Conservation (phyloP, 345 rosid species). For the Eucalyptus erythrocorys region DNA sequence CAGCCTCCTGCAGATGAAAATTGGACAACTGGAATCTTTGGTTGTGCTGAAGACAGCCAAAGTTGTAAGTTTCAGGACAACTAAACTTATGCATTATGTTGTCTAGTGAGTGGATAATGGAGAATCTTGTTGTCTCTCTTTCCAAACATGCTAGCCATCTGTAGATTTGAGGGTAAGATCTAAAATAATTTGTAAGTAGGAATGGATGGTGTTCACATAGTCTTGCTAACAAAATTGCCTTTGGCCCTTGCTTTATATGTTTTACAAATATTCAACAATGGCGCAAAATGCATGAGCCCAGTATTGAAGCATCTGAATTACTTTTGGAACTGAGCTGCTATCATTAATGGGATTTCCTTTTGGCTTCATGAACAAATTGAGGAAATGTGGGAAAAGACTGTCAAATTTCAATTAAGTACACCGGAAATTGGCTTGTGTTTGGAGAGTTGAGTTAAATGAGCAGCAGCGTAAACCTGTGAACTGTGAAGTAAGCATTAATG, state of each 20-base stretch:
- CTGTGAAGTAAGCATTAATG: neutral
- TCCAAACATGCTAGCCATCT: neutral
- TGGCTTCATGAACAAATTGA: neutral
- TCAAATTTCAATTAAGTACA: neutral
- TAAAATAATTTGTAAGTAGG: neutral
- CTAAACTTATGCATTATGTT: neutral
- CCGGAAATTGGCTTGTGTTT: neutral
- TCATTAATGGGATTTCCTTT: neutral
- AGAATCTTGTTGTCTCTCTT: neutral
- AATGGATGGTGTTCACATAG: neutral
- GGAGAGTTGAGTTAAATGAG: neutral
- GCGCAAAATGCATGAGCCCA: neutral
- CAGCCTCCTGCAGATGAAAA: conserved; percentile 83
- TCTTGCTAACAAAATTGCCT: neutral
- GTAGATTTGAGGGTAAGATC: neutral
- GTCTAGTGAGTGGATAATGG: neutral
- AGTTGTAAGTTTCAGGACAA: conserved; percentile 58
- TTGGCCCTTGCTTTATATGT: neutral
- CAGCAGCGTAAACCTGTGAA: neutral
- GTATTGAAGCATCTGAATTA: neutral
- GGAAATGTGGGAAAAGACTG: neutral
- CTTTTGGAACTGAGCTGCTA: neutral
- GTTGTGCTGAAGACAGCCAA: conserved; percentile 65
- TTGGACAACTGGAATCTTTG: conserved; percentile 94
- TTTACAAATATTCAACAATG: neutral